Conservation (phyloP, 2,329 filamentous ascomycete genomes). For the Aspergillus hortae region DNA sequence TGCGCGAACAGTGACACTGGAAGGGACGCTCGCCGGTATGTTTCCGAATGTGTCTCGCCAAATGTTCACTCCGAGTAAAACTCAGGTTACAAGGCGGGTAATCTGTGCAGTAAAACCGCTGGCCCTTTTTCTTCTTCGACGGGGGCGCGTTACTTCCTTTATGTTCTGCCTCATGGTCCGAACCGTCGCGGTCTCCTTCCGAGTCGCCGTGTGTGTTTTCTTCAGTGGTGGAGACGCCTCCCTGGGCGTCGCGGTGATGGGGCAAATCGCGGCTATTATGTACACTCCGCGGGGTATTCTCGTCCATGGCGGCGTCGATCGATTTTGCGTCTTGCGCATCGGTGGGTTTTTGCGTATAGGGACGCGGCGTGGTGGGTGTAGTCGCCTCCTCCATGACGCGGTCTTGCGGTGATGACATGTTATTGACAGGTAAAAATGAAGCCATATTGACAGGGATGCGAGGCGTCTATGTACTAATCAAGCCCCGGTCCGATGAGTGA, state of each 20-base stretch:
- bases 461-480: conserved; percentile 24
- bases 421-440: conserved; percentile 60
- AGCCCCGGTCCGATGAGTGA: conserved; percentile 14
- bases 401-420: conserved; percentile 46
- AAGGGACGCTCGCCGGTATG: conserved; percentile 97
- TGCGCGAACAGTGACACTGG: conserved; percentile 87
- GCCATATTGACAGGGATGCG: conserved; percentile 47
- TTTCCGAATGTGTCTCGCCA: conserved; percentile 95
- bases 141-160: conserved; percentile 60
- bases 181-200: conserved; percentile 62
- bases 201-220: conserved; percentile 77
- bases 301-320: conserved; percentile 21
- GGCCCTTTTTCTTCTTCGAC: conserved; percentile 92
- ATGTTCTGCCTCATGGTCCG: conserved; percentile 63
- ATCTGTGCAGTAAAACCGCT: conserved; percentile 93
- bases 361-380: conserved; percentile 56
- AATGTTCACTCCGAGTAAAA: conserved; percentile 92
- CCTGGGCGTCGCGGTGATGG: conserved; percentile 39
- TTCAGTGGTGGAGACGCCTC: conserved; percentile 42
- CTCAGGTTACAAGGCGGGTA: conserved; percentile 91
- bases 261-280: conserved; percentile 40
- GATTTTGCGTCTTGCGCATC: conserved; percentile 26
- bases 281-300: conserved; percentile 44
- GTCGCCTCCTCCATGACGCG: conserved; percentile 50
- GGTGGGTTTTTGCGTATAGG: conserved; percentile 38